These are phyloP conservation scores for Trichothecium roseum DNA, from an alignment of 2,329 filamentous ascomycete genomes.

Conservation along the genomic window DNA sequence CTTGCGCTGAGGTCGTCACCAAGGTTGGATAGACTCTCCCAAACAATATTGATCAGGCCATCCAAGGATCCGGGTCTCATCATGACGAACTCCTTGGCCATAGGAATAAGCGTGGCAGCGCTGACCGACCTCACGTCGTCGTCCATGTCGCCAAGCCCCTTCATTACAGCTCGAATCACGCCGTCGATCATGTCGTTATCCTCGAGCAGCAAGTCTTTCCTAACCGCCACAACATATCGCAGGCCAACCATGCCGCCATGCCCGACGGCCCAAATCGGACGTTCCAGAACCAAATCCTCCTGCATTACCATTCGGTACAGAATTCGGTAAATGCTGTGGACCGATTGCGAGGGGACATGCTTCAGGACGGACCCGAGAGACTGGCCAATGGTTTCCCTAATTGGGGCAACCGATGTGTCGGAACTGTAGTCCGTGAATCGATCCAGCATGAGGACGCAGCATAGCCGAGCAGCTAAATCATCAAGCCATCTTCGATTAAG, in stretches of 20 bases:
- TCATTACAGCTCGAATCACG: slow-evolving; percentile 86
- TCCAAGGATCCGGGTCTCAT: slow-evolving; percentile 71
- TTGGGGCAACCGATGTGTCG: slow-evolving; percentile 92
- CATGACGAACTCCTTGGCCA: slow-evolving; percentile 87
- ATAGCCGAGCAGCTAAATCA: slow-evolving; percentile 87
- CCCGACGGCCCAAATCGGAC: slow-evolving; percentile 83
- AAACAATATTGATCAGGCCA: slow-evolving; percentile 83
- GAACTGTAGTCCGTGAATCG: slow-evolving; percentile 96
- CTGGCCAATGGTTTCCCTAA: slow-evolving; percentile 90
- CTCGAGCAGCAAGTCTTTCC: slow-evolving; percentile 81
- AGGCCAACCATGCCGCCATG: slow-evolving; percentile 97
- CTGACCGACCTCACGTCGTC: slow-evolving; percentile 96
- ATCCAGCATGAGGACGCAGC: slow-evolving; percentile 94
- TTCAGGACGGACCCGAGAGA: slow-evolving; percentile 82
- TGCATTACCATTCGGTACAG: slow-evolving; percentile 90
- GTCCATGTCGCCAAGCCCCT: slow-evolving; percentile 79
- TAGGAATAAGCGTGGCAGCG: slow-evolving; percentile 92
- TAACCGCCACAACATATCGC: slow-evolving; percentile 87
- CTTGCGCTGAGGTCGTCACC: slow-evolving; percentile 95
- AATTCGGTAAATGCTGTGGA: slow-evolving; percentile 74
- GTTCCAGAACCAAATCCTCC: slow-evolving; percentile 62
- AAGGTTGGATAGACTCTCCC: slow-evolving; percentile 94
- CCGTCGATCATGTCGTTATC: slow-evolving; percentile 84
- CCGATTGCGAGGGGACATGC: slow-evolving; percentile 68
- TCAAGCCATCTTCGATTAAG: slow-evolving; percentile 83